Conservation (phyloP, 202 grass and related monocot genomes). For the Panicum virgatum region DNA sequence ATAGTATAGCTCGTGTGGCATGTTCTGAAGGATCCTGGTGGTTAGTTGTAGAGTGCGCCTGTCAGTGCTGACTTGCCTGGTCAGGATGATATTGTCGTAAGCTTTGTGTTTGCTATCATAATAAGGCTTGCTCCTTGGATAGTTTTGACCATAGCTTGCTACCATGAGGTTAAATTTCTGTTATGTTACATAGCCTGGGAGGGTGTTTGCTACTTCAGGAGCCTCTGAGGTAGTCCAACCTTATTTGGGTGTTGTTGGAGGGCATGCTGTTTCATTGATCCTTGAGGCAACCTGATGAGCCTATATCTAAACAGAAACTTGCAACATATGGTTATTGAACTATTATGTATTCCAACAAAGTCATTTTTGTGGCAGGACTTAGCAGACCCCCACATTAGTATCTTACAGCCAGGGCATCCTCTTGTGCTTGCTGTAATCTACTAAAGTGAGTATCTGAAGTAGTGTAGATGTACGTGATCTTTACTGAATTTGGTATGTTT, state of each 20-base stretch:
- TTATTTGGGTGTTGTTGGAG: not conserved
- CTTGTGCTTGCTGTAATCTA: not conserved
- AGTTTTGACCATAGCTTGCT: not conserved
- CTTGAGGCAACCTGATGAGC: not conserved
- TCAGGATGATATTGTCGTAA: not conserved
- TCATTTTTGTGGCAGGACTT: not conserved
- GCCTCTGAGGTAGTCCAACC: not conserved
- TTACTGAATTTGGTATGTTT: not conserved
- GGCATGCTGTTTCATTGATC: not conserved
- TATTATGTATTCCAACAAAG: not conserved
- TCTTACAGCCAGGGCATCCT: constrained; percentile 7
- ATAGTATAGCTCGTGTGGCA: not conserved
- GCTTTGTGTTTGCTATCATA: not conserved
- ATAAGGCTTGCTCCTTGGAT: not conserved
- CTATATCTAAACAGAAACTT: not conserved
- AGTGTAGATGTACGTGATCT: constrained; percentile 3
- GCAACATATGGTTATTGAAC: not conserved
- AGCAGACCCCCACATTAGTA: not conserved
- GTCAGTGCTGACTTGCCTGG: not conserved
- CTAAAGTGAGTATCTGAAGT: not conserved
- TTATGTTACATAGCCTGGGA: not conserved
- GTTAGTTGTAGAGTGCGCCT: not conserved
- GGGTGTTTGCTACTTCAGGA: not conserved
- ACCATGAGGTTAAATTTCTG: not conserved
- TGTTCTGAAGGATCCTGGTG: not conserved